Percentiles rank a stretch among this genome's conserved stretches.
These are phyloP conservation scores for Russula olivacea DNA, from an alignment of 768 basidiomycete species.

Conservation along the genomic window DNA sequence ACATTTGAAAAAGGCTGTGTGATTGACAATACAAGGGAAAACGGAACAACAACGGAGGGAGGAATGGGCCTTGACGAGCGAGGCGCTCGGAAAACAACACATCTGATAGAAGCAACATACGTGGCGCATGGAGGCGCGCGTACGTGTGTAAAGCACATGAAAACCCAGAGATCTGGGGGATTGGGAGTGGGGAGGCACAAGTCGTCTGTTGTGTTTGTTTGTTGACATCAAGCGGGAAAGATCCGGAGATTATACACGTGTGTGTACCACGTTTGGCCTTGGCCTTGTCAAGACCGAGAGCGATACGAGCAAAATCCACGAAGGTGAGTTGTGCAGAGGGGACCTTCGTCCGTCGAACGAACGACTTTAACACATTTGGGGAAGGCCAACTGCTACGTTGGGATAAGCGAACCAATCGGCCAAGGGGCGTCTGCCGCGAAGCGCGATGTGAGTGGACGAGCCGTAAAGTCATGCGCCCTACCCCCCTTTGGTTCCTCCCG, in stretches of 20 bases:
- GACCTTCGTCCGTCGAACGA: neutral
- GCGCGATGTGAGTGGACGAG: neutral
- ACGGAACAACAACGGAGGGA: neutral
- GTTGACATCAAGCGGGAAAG: conserved; percentile 16
- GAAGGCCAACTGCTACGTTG: conserved; percentile 11
- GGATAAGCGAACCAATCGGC: neutral
- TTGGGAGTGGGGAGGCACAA: conserved; percentile 7
- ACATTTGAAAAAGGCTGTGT: neutral
- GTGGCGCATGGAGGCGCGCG: conserved; percentile 20
- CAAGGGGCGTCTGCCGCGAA: neutral
- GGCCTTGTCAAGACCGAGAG: conserved; percentile 6
- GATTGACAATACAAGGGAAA: neutral
- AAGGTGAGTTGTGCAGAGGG: neutral
- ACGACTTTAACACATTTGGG: conserved; percentile 3
- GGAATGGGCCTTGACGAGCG: conserved; percentile 12
- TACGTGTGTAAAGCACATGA: conserved; percentile 20
- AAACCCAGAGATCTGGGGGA: conserved; percentile 13
- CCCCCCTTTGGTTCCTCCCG: conserved; percentile 3
- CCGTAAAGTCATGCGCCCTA: conserved; percentile 4
- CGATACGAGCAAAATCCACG: neutral
- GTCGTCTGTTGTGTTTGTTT: conserved; percentile 2
- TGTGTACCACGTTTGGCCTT: conserved; percentile 6
- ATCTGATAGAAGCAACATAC: conserved; percentile 23
- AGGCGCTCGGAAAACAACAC: conserved; percentile 19
- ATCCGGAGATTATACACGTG: conserved; percentile 13